Percentiles rank a stretch among this genome's conserved stretches.
Evolutionary conservation across 208 protist species (phyloP).

Genomic region (Polymyxa betae): DNA sequence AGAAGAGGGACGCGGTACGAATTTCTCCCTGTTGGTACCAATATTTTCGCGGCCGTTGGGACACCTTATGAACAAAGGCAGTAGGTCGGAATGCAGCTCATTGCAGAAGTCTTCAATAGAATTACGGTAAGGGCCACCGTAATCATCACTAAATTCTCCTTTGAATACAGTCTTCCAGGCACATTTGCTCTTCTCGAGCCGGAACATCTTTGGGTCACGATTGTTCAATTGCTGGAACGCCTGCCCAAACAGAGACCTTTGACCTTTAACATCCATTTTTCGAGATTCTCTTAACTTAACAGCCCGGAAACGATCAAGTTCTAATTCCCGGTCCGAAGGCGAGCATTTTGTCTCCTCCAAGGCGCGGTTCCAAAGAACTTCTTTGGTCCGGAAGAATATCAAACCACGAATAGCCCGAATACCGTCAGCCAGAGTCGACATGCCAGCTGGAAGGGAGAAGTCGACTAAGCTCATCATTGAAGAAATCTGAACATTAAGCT

Average conservation of each 20-base stretch:
- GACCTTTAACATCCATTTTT: conserved; percentile 33
- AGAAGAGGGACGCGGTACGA: conserved; percentile 58
- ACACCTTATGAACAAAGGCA: conserved; percentile 64
- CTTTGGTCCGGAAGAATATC: conserved; percentile 54
- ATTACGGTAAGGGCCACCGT: conserved; percentile 69
- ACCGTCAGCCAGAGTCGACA: conserved; percentile 21
- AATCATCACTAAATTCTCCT: conserved; percentile 64
- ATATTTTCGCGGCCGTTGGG: conserved; percentile 59
- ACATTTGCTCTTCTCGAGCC: conserved; percentile 41
- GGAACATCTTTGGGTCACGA: conserved; percentile 54
- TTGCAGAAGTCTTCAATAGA: conserved; percentile 64
- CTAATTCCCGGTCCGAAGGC: neutral
- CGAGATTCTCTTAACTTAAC: conserved; percentile 21
- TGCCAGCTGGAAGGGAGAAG: neutral
- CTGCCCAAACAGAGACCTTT: conserved; percentile 54
- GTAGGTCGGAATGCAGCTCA: conserved; percentile 57
- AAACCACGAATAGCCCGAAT: conserved; percentile 22
- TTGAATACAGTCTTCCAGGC: conserved; percentile 61
- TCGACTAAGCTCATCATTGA: conserved; percentile 46
- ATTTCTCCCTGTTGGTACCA: conserved; percentile 64
- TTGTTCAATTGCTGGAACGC: conserved; percentile 59
- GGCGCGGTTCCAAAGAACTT: conserved; percentile 53
- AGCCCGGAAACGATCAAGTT: conserved; percentile 51
- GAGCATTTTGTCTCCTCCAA: conserved; percentile 35
- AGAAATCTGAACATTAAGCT: conserved; percentile 47